Percentiles rank a stretch among this genome's conserved stretches.
Conservation (phyloP, 1,284 basidiomycete genomes). For the Gymnopus androsaceus region DNA sequence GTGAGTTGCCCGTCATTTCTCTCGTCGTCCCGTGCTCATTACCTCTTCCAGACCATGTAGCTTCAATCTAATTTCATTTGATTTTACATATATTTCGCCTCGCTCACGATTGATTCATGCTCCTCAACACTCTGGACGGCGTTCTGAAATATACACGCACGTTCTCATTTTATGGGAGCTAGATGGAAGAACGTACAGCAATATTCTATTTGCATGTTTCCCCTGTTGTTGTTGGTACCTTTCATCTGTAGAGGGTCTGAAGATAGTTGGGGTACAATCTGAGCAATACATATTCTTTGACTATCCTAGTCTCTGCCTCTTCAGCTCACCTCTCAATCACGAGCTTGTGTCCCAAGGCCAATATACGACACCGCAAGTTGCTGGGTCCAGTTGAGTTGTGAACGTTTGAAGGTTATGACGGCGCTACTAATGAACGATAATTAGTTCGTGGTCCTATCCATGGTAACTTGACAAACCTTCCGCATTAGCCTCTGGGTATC, state of each 20-base stretch:
- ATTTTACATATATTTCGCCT: neutral
- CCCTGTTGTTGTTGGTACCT: slow-evolving; percentile 31
- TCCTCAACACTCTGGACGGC: slow-evolving; percentile 89
- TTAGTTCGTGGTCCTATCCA: neutral
- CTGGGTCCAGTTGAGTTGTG: neutral
- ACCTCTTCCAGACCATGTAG: neutral
- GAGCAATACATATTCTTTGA: neutral
- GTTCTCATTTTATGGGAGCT: slow-evolving; percentile 90
- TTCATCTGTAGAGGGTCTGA: slow-evolving; percentile 21
- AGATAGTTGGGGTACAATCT: slow-evolving; percentile 35
- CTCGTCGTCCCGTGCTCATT: neutral
- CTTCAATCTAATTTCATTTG: neutral
- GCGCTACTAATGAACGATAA: neutral
- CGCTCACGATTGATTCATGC: slow-evolving; percentile 36
- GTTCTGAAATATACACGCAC: slow-evolving; percentile 63
- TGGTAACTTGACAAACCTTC: neutral
- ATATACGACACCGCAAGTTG: neutral
- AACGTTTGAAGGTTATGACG: neutral
- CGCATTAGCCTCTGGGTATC: neutral
- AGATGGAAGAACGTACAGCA: slow-evolving; percentile 38
- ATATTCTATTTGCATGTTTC: slow-evolving; percentile 13
- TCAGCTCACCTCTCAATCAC: neutral
- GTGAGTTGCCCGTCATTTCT: neutral
- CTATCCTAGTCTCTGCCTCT: neutral
- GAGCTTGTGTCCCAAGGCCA: slow-evolving; percentile 3